These are phyloP conservation scores for Raphanus raphanistrum DNA, from an alignment of 345 rosid species.

Conservation along the genomic window DNA sequence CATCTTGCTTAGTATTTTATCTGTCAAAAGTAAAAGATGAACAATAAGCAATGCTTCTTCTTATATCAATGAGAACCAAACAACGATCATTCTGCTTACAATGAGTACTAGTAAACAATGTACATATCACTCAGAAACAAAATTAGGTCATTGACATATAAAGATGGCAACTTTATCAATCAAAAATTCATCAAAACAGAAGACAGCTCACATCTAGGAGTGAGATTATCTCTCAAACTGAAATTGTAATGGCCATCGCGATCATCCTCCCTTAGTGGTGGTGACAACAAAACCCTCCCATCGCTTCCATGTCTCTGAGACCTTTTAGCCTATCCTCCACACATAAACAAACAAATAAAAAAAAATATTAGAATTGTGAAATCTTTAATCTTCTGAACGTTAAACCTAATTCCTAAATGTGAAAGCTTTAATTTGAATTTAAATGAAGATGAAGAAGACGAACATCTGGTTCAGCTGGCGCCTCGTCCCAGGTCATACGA, in stretches of 20 bases:
- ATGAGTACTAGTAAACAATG: not conserved
- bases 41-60: not conserved
- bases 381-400: too few relatives aligned
- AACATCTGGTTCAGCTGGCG: constrained; percentile 61
- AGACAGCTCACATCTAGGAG: constrained; percentile 63
- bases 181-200: not conserved
- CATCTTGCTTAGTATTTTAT: constrained; percentile 75
- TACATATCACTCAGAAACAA: not conserved
- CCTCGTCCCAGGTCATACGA: constrained; percentile 67
- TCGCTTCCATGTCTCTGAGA: constrained; percentile 38
- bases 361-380: not conserved
- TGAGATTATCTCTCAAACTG: constrained; percentile 68
- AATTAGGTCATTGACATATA: not conserved
- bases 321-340: constrained; percentile 46
- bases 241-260: constrained; percentile 71
- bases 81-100: not conserved
- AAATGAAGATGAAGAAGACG: constrained; percentile 20
- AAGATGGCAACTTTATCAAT: not conserved
- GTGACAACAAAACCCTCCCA: constrained; percentile 45
- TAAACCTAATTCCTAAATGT: not conserved
- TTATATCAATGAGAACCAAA: not conserved
- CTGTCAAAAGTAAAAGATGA: constrained; percentile 33
- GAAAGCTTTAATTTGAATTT: not conserved
- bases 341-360: not conserved
- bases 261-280: constrained; percentile 66